These are phyloP conservation scores for Pseudogymnoascus sp. DNA, from an alignment of 2,329 filamentous ascomycete genomes.

Conservation along the genomic window DNA sequence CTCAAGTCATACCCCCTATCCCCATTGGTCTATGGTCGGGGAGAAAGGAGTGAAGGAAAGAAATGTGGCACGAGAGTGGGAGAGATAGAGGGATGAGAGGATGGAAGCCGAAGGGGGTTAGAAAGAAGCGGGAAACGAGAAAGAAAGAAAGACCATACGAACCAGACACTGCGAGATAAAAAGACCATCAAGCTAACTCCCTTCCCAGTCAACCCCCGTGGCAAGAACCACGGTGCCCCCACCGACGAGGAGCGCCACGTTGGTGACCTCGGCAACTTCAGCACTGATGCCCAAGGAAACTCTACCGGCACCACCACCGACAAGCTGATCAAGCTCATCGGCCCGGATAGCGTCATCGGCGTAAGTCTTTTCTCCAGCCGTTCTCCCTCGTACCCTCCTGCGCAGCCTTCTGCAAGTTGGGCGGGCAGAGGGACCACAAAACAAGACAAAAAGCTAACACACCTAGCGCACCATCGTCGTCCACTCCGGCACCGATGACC, in stretches of 20 bases:
- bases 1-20: background rate
- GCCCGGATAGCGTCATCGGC: constrained; percentile 88
- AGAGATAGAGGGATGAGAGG: background rate
- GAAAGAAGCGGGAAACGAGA: background rate
- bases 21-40: background rate
- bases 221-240: constrained; percentile 87
- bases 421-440: background rate
- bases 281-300: constrained; percentile 89
- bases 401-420: background rate
- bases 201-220: constrained; percentile 78
- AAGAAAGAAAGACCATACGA: background rate
- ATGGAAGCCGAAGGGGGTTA: too few relatives aligned
- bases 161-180: background rate
- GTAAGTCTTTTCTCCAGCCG: constrained; percentile 41
- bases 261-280: constrained; percentile 94
- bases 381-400: background rate
- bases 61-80: constrained; percentile 4
- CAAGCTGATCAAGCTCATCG: constrained; percentile 88
- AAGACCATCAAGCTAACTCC: constrained; percentile 9
- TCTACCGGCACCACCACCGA: constrained; percentile 73
- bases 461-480: constrained; percentile 82
- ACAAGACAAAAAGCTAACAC: constrained; percentile 17
- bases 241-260: constrained; percentile 81
- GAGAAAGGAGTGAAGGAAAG: background rate
- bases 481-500: constrained; percentile 92